phyloP scores from a whole-genome alignment of 2,329 filamentous ascomycete genomes.

The Pseudogymnoascus sp. region DNA sequence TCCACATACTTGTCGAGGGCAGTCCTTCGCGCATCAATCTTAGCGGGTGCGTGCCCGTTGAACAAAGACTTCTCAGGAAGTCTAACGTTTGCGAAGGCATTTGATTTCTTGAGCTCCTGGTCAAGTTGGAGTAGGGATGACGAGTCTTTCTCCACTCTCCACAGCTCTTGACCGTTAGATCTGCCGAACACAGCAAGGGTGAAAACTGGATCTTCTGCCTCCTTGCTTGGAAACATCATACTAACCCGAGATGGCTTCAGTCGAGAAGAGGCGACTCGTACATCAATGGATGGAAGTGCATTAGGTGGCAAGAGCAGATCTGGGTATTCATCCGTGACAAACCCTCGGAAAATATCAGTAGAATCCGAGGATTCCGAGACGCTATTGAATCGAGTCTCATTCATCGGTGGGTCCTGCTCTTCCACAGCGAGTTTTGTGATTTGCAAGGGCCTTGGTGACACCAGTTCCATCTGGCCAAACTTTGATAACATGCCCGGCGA shows the following conservation, averaged over 20 bases:
- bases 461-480: conserved; percentile 28
- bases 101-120: conserved; percentile 65
- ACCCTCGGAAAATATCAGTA: conserved; percentile 61
- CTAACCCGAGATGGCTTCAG: conserved; percentile 86
- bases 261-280: conserved; percentile 88
- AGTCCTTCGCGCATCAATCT: conserved; percentile 75
- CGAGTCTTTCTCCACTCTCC: conserved; percentile 91
- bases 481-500: conserved; percentile 31
- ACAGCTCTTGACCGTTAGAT: conserved; percentile 68
- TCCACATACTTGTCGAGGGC: conserved; percentile 83
- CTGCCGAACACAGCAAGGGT: conserved; percentile 79
- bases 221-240: conserved; percentile 66
- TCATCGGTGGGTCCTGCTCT: conserved; percentile 18
- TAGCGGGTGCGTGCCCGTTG: conserved; percentile 84
- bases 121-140: conserved; percentile 74
- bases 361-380: conserved; percentile 19
- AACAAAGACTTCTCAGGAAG: conserved; percentile 83
- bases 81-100: conserved; percentile 58
- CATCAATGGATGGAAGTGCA: conserved; percentile 74
- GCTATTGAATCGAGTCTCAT: conserved; percentile 14
- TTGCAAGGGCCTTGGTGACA: conserved; percentile 35
- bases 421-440: conserved; percentile 31
- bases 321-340: conserved; percentile 80
- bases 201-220: conserved; percentile 90
- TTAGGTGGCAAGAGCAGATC: conserved; percentile 80